Percentiles rank a stretch among this genome's conserved stretches.
These are phyloP conservation scores for Heritiera littoralis DNA, from an alignment of 345 rosid species.

Conservation along the genomic window DNA sequence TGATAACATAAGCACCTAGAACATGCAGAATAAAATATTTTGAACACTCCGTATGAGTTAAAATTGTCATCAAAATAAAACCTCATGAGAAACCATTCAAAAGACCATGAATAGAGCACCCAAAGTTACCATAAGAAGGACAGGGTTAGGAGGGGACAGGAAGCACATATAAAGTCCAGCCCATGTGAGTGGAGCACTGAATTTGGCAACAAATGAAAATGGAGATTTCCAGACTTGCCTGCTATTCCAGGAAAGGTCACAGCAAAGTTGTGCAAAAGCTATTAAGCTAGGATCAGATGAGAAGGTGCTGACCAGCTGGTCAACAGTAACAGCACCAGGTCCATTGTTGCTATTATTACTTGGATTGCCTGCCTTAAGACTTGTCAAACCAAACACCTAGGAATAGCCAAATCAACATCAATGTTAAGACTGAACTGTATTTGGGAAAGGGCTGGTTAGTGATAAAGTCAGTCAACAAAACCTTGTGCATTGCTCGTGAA, in stretches of 20 bases:
- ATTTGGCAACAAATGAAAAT: background rate
- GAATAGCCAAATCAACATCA: slow-evolving; percentile 19
- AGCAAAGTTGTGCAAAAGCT: slow-evolving; percentile 85
- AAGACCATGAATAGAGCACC: background rate
- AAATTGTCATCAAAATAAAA: background rate
- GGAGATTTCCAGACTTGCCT: slow-evolving; percentile 43
- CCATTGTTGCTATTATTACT: slow-evolving; percentile 40
- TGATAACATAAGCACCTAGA: background rate
- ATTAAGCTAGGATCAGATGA: slow-evolving; percentile 91
- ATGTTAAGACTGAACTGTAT: background rate
- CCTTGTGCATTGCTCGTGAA: slow-evolving; percentile 98
- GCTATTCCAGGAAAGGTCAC: slow-evolving; percentile 84
- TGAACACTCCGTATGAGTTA: too few species aligned
- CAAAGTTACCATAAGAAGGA: background rate
- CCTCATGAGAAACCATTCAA: background rate
- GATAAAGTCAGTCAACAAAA: slow-evolving; percentile 25
- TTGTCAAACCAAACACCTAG: slow-evolving; percentile 82
- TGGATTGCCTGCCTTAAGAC: slow-evolving; percentile 40
- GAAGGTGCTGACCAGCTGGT: slow-evolving; percentile 92
- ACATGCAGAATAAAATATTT: background rate
- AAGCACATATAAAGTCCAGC: background rate
- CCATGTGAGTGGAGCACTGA: background rate
- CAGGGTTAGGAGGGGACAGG: background rate
- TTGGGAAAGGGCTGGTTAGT: background rate
- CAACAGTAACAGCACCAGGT: slow-evolving; percentile 59